Base-by-base conservation (phyloP, 441 rosid genomes). In the Biscutella laevigata region DNA sequence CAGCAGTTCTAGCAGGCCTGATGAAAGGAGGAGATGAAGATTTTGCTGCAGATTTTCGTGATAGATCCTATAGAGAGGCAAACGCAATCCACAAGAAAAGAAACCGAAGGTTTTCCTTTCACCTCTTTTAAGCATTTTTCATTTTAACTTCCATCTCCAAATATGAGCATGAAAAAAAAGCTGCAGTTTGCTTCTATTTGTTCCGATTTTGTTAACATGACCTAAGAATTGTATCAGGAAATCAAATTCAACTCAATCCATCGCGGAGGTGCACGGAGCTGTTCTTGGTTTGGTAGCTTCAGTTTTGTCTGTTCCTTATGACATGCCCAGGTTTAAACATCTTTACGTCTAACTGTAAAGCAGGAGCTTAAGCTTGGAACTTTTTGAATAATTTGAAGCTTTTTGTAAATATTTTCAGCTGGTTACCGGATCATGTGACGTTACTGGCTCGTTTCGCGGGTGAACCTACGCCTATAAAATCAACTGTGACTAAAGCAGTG, bases 211-310 rank as follows among this genome's bases (percentile, higher is more conserved):
- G 19, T 43, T 10, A 33, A 6, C 16, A 15, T 50, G 59, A 27
- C 34, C 27, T 9, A 7, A 26, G 19, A 36, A 24, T 37, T n/a
- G 13, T 32, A 33, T 41, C 77, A 86, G 99, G 79, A 81, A 66
- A 37, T 7, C 17, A 53, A 77, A 68, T 62, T 61, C 78, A 28
- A 69, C 62, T 25, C 79, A 65, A 40, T 72, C 86, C 16, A 40
- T 81, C 4, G 86, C 99, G 24, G 76, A 77, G 57, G 72, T 79
- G 52, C 99, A 88, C 66, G 99, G 99, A 8, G 88, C 92, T 24
- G 94, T 88, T 66, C 99, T 92, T 70, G 99, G 97, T 62, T 75
- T 92, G 74, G 92, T 79, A 20, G 99, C 99, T 72, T 82, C 95
- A 35, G 99, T 86, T 58, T 69, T 92, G 62, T 92, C 99, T 57